phyloP scores from a whole-genome alignment of 768 basidiomycete genomes.

The Jaapia argillacea region DNA sequence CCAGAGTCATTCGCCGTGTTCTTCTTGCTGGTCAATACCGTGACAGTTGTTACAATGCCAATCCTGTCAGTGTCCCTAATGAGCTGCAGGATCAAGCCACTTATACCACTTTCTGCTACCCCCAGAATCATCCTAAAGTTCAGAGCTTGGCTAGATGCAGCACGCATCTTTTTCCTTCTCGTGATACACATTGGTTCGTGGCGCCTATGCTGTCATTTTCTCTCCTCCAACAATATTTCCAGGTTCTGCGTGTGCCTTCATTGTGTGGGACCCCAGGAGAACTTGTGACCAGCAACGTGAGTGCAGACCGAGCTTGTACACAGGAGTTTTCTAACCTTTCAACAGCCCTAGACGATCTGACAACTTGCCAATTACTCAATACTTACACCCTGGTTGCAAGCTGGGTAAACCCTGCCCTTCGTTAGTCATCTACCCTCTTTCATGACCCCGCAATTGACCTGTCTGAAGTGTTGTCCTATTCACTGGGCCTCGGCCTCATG shows the following conservation, averaged over 20 bases:
- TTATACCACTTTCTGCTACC: conserved; percentile 4
- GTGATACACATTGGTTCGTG: conserved; percentile 35
- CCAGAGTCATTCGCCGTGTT: conserved; percentile 3
- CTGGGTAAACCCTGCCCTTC: conserved; percentile 42
- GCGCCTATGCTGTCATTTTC: too few species aligned
- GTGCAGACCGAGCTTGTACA: conserved; percentile 4
- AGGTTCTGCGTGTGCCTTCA: conserved; percentile 36
- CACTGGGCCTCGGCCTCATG: conserved; percentile 27
- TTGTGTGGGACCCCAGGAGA: conserved; percentile 31
- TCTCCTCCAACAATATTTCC: too few species aligned
- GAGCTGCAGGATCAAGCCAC: too few species aligned
- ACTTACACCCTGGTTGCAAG: conserved; percentile 38
- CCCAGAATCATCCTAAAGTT: conserved; percentile 36
- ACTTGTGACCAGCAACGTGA: conserved; percentile 34
- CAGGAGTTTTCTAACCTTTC: not conserved
- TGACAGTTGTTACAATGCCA: conserved; percentile 1
- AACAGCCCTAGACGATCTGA: conserved; percentile 28
- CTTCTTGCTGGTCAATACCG: conserved; percentile 2
- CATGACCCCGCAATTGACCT: conserved; percentile 3
- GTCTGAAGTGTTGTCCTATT: conserved; percentile 31
- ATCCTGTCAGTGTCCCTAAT: not conserved
- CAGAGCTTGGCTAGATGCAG: conserved; percentile 43
- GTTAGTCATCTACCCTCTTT: conserved; percentile 25
- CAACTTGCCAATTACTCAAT: conserved; percentile 37
- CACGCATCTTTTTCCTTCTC: conserved; percentile 36